phyloP scores from a whole-genome alignment of 2,329 filamentous ascomycete genomes.

The Podosphaera aphanis region DNA sequence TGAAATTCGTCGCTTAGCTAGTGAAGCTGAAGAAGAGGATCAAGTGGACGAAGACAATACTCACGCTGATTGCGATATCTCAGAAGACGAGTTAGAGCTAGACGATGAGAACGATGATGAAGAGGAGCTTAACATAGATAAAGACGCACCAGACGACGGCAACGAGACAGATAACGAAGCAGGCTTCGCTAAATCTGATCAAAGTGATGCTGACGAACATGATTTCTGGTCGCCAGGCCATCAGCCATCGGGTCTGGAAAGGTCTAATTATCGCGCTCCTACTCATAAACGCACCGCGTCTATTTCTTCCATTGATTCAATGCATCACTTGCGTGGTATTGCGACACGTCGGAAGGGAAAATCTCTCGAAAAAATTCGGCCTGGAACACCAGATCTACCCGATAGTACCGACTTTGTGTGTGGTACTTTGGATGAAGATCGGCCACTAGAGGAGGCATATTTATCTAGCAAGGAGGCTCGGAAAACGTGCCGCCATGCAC shows the following conservation, averaged over 20 bases:
- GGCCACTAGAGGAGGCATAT: constrained; percentile 83
- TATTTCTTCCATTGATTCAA: constrained; percentile 35
- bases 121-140: constrained; percentile 24
- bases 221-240: constrained; percentile 35
- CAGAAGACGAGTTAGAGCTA: constrained; percentile 19
- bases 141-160: constrained; percentile 22
- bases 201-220: constrained; percentile 39
- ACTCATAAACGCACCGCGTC: constrained; percentile 23
- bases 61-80: constrained; percentile 44
- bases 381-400: constrained; percentile 59
- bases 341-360: constrained; percentile 3
- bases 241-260: constrained; percentile 12
- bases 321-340: constrained; percentile 12
- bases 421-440: constrained; percentile 86
- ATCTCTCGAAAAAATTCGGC: constrained; percentile 27
- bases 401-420: constrained; percentile 99
- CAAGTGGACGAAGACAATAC: too few relatives aligned
- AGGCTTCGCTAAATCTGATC: constrained; percentile 29
- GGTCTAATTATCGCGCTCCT: constrained; percentile 11
- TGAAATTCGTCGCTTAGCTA: constrained; percentile 59
- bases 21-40: constrained; percentile 86
- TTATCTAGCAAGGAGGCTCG: constrained; percentile 62
- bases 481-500: constrained; percentile 55
- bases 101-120: constrained; percentile 23
- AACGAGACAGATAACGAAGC: constrained; percentile 3